Percentiles rank a stretch among this genome's conserved stretches.
These are phyloP conservation scores for Ceratobasidium sp. DNA, from an alignment of 1,284 basidiomycete genomes.

Conservation along the genomic window DNA sequence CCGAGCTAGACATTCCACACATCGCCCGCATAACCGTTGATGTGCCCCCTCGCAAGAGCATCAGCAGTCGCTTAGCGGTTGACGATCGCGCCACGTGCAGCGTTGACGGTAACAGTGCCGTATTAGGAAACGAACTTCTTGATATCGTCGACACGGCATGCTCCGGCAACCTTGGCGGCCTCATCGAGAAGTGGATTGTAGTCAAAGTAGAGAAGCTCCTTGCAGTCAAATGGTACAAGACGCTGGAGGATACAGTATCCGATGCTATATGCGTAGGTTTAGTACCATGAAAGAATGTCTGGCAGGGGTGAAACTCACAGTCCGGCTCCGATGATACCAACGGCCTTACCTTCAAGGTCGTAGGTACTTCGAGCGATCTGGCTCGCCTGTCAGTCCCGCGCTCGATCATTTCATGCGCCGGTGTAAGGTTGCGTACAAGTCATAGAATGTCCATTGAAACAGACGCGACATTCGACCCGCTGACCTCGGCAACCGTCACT, in stretches of 20 bases:
- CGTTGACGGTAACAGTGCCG: constrained; percentile 91
- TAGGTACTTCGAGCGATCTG: constrained; percentile 84
- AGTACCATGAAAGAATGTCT: not conserved
- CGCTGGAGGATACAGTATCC: constrained; percentile 93
- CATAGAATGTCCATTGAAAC: constrained; percentile 90
- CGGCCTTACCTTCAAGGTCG: constrained; percentile 92
- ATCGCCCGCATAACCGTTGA: constrained; percentile 78
- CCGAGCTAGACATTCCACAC: constrained; percentile 88
- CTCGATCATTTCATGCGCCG: constrained; percentile 88
- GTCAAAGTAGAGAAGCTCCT: constrained; percentile 95
- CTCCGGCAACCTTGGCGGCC: constrained; percentile 78
- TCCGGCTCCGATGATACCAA: constrained; percentile 89
- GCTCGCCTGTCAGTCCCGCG: constrained; percentile 88
- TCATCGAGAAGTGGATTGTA: constrained; percentile 85
- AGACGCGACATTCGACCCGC: constrained; percentile 90
- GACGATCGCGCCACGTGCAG: constrained; percentile 93
- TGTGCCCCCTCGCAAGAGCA: constrained; percentile 83
- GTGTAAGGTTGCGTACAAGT: constrained; percentile 89
- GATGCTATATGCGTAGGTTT: constrained; percentile 65
- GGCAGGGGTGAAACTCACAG: constrained; percentile 50
- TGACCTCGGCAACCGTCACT: constrained; percentile 88
- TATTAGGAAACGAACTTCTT: constrained; percentile 88
- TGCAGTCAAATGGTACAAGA: constrained; percentile 88
- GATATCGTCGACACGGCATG: constrained; percentile 83
- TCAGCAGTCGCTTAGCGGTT: constrained; percentile 84